Evolutionary conservation across 345 rosid species (phyloP).

Genomic region (Eucalyptus shirleyi): DNA sequence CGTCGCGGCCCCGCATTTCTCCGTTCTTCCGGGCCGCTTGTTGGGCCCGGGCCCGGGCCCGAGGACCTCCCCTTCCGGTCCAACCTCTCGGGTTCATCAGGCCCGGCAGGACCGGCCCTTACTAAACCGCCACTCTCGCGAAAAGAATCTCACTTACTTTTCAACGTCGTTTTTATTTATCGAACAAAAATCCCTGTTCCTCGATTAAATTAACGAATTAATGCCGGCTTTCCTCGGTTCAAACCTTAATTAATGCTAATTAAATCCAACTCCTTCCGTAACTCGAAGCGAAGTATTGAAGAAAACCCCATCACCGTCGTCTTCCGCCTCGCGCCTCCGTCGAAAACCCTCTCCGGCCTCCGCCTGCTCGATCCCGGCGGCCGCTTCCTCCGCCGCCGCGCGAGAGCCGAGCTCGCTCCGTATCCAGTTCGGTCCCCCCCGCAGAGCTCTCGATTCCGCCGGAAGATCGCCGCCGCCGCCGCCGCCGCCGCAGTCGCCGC

Average conservation of each 20-base stretch:
- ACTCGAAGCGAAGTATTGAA: neutral
- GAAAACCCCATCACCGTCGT: neutral
- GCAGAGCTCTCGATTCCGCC: neutral
- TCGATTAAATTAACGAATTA: neutral
- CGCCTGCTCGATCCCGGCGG: neutral
- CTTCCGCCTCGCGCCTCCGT: neutral
- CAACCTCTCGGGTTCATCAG: neutral
- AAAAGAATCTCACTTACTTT: neutral
- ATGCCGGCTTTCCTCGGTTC: neutral
- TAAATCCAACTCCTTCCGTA: neutral
- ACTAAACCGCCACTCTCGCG: neutral
- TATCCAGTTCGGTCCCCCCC: neutral
- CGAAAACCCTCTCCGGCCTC: neutral
- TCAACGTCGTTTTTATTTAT: neutral
- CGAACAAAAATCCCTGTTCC: neutral
- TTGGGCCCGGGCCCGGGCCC: neutral
- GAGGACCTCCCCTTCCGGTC: neutral
- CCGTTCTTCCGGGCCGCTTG: neutral
- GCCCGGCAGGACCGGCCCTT: neutral
- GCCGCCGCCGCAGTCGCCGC: too few species aligned
- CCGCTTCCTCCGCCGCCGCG: neutral
- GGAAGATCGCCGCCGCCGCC: neutral
- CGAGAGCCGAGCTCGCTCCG: neutral
- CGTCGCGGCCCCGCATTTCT: neutral
- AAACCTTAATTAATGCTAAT: neutral